phyloP scores from a whole-genome alignment of 2,329 filamentous ascomycete species.

The Trichocomaceae sp. region DNA sequence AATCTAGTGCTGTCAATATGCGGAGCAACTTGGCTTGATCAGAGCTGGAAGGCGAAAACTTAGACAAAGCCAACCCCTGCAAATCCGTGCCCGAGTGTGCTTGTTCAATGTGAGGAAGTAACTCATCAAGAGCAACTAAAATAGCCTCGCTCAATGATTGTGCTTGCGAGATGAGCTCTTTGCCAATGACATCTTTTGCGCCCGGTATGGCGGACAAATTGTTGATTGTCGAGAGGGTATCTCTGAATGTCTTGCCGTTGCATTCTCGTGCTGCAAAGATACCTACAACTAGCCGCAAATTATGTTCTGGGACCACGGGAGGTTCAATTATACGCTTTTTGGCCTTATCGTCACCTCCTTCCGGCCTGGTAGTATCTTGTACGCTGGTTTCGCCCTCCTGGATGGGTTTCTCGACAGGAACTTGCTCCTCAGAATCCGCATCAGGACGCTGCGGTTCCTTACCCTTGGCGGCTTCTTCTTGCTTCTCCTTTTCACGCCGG shows the following conservation, averaged over 20 bases:
- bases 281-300: slow-evolving; percentile 88
- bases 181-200: slow-evolving; percentile 84
- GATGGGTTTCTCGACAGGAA: slow-evolving; percentile 19
- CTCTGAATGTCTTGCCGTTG: slow-evolving; percentile 95
- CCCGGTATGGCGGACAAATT: slow-evolving; percentile 90
- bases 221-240: slow-evolving; percentile 97
- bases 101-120: slow-evolving; percentile 78
- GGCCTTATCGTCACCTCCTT: slow-evolving; percentile 42
- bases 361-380: slow-evolving; percentile 30
- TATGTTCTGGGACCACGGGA: slow-evolving; percentile 79
- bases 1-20: slow-evolving; percentile 87
- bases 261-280: slow-evolving; percentile 95
- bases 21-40: slow-evolving; percentile 94
- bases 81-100: slow-evolving; percentile 89
- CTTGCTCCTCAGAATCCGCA: slow-evolving; percentile 22
- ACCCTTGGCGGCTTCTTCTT: slow-evolving; percentile 37
- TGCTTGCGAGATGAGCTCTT: slow-evolving; percentile 82
- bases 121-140: slow-evolving; percentile 72
- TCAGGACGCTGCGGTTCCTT: slow-evolving; percentile 29
- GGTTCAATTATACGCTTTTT: slow-evolving; percentile 64
- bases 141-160: slow-evolving; percentile 79
- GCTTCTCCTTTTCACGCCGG: slow-evolving; percentile 73
- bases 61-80: slow-evolving; percentile 85
- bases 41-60: slow-evolving; percentile 92
- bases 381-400: slow-evolving; percentile 21